phyloP scores from a whole-genome alignment of 2,329 filamentous ascomycete genomes.

The Intubia oerlemansii region DNA sequence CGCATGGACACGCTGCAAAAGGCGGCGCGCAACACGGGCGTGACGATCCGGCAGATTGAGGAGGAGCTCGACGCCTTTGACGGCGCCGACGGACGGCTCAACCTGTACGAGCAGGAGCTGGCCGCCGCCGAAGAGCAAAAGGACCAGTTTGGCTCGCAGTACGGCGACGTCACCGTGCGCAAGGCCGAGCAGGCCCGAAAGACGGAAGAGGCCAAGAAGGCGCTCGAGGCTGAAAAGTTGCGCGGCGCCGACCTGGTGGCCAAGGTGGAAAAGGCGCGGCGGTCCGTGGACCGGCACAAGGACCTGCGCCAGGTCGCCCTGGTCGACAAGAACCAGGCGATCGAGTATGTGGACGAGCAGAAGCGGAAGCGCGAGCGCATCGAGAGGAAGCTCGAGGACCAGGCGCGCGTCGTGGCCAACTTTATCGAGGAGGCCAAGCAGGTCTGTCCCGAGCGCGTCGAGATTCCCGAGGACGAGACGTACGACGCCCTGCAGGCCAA shows the following conservation, averaged over 20 bases:
- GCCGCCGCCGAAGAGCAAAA: conserved; percentile 23
- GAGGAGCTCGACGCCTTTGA: conserved; percentile 45
- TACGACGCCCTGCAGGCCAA: conserved; percentile 30
- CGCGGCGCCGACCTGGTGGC: background rate
- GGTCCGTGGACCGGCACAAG: conserved; percentile 6
- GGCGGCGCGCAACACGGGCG: conserved; percentile 35
- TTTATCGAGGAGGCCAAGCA: conserved; percentile 32
- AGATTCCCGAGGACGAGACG: conserved; percentile 44
- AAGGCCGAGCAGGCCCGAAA: conserved; percentile 25
- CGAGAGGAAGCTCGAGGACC: conserved; percentile 24
- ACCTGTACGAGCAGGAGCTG: conserved; percentile 35
- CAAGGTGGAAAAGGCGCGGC: conserved; percentile 6
- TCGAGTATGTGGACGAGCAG: conserved; percentile 20
- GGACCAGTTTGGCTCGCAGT: conserved; percentile 30
- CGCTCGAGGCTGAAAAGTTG: background rate
- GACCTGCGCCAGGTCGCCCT: conserved; percentile 30
- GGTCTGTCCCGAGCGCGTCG: conserved; percentile 32
- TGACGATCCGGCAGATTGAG: conserved; percentile 27
- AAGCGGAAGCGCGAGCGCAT: conserved; percentile 17
- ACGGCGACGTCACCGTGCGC: conserved; percentile 25
- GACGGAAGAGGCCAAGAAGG: conserved; percentile 19
- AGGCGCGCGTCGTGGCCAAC: conserved; percentile 25
- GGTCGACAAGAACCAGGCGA: conserved; percentile 37
- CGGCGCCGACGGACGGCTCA: conserved; percentile 45
- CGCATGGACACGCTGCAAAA: conserved; percentile 22